phyloP scores from a whole-genome alignment of 106 monocot species.

The Dendrobium nobile region DNA sequence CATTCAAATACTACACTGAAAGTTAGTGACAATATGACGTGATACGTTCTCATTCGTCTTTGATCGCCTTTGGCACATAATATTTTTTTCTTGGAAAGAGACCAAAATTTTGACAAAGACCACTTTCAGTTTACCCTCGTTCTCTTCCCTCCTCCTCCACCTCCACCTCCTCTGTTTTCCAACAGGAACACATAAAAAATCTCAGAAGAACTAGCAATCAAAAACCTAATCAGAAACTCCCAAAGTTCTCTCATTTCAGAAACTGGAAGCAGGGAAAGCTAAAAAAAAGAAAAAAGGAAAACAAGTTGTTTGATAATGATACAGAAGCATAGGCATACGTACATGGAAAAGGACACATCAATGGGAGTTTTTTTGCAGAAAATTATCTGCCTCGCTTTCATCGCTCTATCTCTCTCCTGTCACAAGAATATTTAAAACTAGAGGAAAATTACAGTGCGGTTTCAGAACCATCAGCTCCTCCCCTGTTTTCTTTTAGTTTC shows the following conservation, averaged over 20 bases:
- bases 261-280: neutral
- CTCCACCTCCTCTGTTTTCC: neutral
- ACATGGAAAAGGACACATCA: slow-evolving; percentile 2
- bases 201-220: neutral
- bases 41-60: no score
- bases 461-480: neutral
- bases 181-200: neutral
- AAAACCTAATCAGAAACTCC: neutral
- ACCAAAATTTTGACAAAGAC: neutral
- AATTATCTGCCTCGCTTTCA: neutral
- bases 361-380: neutral
- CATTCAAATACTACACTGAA: no score
- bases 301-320: neutral
- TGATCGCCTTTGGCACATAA: no score
- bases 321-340: neutral
- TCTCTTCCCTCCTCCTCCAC: neutral
- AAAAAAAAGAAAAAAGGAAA: no score
- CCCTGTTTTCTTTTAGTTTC: slow-evolving; percentile 2
- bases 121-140: neutral
- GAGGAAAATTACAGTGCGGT: neutral
- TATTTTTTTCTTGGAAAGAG: no score
- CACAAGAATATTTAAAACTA: neutral
- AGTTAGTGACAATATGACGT: no score
- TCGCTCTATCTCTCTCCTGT: neutral
- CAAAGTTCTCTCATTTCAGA: neutral